Base-by-base conservation (phyloP, 805 yeast species). In the Candida tammaniensis region DNA sequence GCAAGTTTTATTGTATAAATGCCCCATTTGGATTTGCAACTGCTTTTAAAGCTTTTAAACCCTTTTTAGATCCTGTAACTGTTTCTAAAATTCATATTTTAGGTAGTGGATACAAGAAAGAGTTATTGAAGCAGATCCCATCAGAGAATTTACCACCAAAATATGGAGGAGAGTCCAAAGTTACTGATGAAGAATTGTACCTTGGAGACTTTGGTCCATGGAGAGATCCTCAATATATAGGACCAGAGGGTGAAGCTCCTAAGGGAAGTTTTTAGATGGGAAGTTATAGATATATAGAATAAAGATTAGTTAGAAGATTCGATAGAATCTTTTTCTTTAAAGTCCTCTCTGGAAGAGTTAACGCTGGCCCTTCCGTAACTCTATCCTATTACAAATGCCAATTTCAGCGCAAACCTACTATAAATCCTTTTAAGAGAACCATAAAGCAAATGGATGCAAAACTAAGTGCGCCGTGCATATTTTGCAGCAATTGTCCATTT, bases 1-100 rank as follows among this genome's bases (percentile, higher is more conserved):
- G 98, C 55, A 88, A 86, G 63, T 93, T 91, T 59, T 91, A 88
- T 66, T 69, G 89, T 51, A 86, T 93, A 64, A 93, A 93, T 56
- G 95, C 98, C 1, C 98, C 98, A 45, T 93, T 88, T 57, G 98
- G 98, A 2, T 93, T 93, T 66, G 79, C 96, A 24, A 82, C 97
- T 25, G 97, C 94, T 25, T 93, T 91, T 76, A 78, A 79, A 59
- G 57, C 89, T 36, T 86, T 93, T 70, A 88, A 88, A 68, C 91
- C 95, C 36, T 89, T 93, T 66, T 75, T 93, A 56, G 98, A 93
- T 59, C 98, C 98, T 3, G 98, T 91, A 36, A 93, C 98, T 7
- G 97, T 93, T 15, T 81, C 93, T 30, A 93, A 93, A 68, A 91
- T 93, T 58, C 86, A 80, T 70, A 87, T 93, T 46, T 69, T 89